Evolutionary conservation across 1,284 basidiomycete species (phyloP).

Genomic region (Moesziomyces globuligerus): DNA sequence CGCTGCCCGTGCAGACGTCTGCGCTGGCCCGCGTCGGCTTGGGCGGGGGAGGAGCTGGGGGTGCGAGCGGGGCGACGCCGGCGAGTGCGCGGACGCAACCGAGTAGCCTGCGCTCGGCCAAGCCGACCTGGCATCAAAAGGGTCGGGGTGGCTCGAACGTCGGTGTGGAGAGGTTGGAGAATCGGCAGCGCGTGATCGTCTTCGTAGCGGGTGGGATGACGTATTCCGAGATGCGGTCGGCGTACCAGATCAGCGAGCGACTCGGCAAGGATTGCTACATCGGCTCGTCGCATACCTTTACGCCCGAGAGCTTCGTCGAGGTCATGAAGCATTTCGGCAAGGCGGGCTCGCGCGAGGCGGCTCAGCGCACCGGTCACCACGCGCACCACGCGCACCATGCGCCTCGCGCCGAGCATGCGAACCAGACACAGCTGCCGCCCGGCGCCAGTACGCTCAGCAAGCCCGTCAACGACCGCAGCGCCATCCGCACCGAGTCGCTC

Average conservation of each 20-base stretch:
- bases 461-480: constrained; percentile 48
- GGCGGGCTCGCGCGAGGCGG: constrained; percentile 34
- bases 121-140: constrained; percentile 60
- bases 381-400: not conserved
- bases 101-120: constrained; percentile 52
- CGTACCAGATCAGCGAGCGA: constrained; percentile 79
- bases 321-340: constrained; percentile 75
- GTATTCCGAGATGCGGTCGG: constrained; percentile 90
- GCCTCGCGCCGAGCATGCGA: not conserved
- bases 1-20: constrained; percentile 32
- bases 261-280: constrained; percentile 90
- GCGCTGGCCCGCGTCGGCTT: constrained; percentile 41
- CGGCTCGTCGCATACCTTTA: constrained; percentile 88
- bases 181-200: constrained; percentile 83
- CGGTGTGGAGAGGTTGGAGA: constrained; percentile 68
- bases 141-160: constrained; percentile 32
- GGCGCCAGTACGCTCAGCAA: constrained; percentile 35
- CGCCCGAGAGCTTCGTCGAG: constrained; percentile 84
- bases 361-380: not conserved
- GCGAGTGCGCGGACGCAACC: constrained; percentile 23
- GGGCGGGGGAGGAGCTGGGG: constrained; percentile 1
- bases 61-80: not conserved
- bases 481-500: constrained; percentile 30
- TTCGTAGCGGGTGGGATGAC: constrained; percentile 97
- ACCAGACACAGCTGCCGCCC: constrained; percentile 20